These are phyloP conservation scores for Penicillium chermesinum DNA, from an alignment of 495 filamentous ascomycete genomes.

Conservation along the genomic window DNA sequence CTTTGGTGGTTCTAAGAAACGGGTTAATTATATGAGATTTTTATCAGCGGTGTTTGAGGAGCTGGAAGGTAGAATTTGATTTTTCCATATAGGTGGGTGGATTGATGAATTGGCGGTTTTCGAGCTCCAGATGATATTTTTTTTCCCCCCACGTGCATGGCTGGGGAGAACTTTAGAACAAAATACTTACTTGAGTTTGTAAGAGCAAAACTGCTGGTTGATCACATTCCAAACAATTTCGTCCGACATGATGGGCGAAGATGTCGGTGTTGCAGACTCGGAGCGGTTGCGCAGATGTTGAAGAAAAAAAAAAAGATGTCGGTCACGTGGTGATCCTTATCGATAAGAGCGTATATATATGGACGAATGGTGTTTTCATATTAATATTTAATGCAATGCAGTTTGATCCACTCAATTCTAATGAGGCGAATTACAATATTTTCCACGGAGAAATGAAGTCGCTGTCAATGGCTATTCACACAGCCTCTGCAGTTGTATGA, in stretches of 20 bases:
- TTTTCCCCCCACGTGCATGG: too few species aligned
- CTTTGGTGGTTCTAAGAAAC: constrained; percentile 69
- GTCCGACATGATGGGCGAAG: constrained; percentile 56
- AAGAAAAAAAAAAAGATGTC: constrained; percentile 36
- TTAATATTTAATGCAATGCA: too few species aligned
- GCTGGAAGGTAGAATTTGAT: not conserved
- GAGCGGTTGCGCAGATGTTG: constrained; percentile 19
- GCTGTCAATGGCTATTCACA: too few species aligned
- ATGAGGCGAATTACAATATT: too few species aligned
- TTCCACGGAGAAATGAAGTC: too few species aligned
- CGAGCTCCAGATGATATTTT: too few species aligned
- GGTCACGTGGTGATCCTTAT: constrained; percentile 38
- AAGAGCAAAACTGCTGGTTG: constrained; percentile 92
- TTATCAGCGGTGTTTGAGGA: constrained; percentile 1
- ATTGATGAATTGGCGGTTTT: not conserved
- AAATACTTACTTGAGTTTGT: constrained; percentile 79
- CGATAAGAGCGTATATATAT: constrained; percentile 21
- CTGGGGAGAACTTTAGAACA: not conserved
- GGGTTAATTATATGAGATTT: constrained; percentile 10
- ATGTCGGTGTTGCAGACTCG: constrained; percentile 11
- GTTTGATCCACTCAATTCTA: too few species aligned
- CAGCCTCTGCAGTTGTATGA: too few species aligned
- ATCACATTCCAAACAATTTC: constrained; percentile 98
- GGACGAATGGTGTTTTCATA: too few species aligned
- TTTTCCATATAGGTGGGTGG: not conserved